A percentile compares a stretch with the other conserved stretches of the same genome.
Conservation (phyloP, 2,329 filamentous ascomycete genomes). For the Penicillium sp. region DNA sequence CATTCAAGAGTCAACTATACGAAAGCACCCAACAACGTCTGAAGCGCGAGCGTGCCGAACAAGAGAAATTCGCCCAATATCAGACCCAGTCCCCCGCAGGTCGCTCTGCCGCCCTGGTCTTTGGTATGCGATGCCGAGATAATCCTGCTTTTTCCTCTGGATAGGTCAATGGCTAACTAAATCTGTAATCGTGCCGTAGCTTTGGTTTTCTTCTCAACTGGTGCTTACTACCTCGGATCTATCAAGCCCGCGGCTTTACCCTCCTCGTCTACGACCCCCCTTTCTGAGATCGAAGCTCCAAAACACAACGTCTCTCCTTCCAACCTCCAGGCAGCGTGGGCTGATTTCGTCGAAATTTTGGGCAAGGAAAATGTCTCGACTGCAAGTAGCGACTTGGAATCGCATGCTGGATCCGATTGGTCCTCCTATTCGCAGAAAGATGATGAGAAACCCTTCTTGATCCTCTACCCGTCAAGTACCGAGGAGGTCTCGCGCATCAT, state of each 20-base stretch:
- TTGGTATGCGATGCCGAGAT: constrained; percentile 28
- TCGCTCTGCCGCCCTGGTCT: constrained; percentile 40
- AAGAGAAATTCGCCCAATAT: constrained; percentile 51
- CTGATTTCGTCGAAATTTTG: constrained; percentile 61
- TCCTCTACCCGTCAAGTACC: constrained; percentile 75
- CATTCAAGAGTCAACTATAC: constrained; percentile 63
- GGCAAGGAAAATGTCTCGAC: constrained; percentile 65
- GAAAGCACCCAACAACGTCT: constrained; percentile 61
- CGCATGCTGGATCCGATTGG: constrained; percentile 64
- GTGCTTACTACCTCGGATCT: constrained; percentile 58
- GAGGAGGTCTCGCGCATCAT: constrained; percentile 84
- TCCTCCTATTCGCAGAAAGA: constrained; percentile 53
- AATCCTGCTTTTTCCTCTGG: constrained; percentile 10
- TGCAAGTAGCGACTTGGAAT: constrained; percentile 52
- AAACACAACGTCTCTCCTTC: constrained; percentile 57
- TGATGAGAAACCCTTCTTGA: constrained; percentile 52
- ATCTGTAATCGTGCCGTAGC: constrained; percentile 38
- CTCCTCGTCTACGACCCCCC: constrained; percentile 57
- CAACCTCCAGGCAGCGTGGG: constrained; percentile 65
- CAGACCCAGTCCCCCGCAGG: constrained; percentile 43
- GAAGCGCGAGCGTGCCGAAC: constrained; percentile 58
- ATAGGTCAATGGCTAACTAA: constrained; percentile 9
- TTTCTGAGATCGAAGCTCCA: constrained; percentile 49
- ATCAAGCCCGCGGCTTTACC: constrained; percentile 49
- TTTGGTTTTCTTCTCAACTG: constrained; percentile 50